Evolutionary conservation across 441 rosid genomes (phyloP).

Genomic region (Syzygium syzygioides): DNA sequence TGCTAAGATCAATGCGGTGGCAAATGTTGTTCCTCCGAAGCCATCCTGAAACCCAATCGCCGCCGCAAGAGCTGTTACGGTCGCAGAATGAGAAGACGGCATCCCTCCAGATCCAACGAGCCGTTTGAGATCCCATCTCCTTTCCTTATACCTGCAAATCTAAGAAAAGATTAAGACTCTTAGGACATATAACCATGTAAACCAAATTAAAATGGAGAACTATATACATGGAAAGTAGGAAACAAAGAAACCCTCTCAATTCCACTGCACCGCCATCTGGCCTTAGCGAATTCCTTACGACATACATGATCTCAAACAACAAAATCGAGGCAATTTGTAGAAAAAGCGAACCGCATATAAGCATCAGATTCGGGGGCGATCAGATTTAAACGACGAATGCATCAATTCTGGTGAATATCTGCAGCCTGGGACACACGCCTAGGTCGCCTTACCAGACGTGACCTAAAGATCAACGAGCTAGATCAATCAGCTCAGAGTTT

Average conservation of each 20-base stretch:
- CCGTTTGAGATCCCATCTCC: not conserved
- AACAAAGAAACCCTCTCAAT: not conserved
- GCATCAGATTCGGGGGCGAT: not conserved
- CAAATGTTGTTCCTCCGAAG: conserved; percentile 15
- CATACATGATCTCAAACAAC: not conserved
- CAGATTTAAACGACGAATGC: not conserved
- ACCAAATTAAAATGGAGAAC: not conserved
- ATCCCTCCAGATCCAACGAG: conserved; percentile 27
- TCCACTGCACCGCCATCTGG: not conserved
- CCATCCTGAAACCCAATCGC: conserved; percentile 28
- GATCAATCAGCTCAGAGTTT: not conserved
- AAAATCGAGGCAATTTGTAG: not conserved
- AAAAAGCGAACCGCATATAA: not conserved
- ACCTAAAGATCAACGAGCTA: not conserved
- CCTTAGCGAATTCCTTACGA: not conserved
- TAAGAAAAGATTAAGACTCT: not conserved
- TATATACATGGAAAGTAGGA: not conserved
- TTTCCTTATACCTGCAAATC: not conserved
- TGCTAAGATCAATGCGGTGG: conserved; percentile 19
- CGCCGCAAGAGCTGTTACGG: conserved; percentile 22
- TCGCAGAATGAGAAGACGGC: conserved; percentile 37
- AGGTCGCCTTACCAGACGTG: not conserved
- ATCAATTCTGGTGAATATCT: not conserved
- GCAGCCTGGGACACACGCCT: not conserved
- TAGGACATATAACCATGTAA: not conserved